Conservation (phyloP, 1,139 yeast genomes). For the Starmera stellimalicola region DNA sequence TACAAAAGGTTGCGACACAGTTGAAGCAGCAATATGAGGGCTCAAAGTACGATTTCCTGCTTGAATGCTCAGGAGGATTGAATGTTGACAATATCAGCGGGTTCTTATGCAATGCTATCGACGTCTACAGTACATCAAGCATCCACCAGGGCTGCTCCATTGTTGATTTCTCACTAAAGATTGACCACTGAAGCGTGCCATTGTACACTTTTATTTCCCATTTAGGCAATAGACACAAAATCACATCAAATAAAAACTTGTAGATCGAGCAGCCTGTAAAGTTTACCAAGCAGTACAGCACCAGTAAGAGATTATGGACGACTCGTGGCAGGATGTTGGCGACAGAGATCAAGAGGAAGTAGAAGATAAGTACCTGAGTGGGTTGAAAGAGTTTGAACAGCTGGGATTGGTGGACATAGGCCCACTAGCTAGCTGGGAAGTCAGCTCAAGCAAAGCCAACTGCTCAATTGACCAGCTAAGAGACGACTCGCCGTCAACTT, state of each 20-base stretch:
- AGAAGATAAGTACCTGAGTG: slow-evolving; percentile 33
- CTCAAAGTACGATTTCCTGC: slow-evolving; percentile 46
- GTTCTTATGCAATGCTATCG: slow-evolving; percentile 72
- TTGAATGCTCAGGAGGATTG: slow-evolving; percentile 92
- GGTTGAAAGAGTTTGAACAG: slow-evolving; percentile 47
- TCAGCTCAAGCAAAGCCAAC: slow-evolving; percentile 69
- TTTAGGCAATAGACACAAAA: too few relatives aligned
- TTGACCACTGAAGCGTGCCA: slow-evolving; percentile 29
- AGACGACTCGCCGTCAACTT: slow-evolving; percentile 65
- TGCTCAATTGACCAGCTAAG: slow-evolving; percentile 62
- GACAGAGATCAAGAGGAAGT: slow-evolving; percentile 8
- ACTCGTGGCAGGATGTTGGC: neutral
- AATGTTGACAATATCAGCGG: slow-evolving; percentile 55
- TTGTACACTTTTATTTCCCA: neutral
- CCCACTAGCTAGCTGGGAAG: slow-evolving; percentile 76
- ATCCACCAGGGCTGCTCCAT: slow-evolving; percentile 84
- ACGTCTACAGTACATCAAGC: slow-evolving; percentile 85
- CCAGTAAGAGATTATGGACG: too few relatives aligned
- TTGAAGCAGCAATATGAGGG: slow-evolving; percentile 52
- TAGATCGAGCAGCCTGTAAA: too few relatives aligned
- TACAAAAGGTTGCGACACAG: slow-evolving; percentile 55
- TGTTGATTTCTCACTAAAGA: slow-evolving; percentile 78
- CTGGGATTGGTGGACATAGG: slow-evolving; percentile 65
- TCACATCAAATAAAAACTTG: too few relatives aligned
- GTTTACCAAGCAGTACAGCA: too few relatives aligned